Evolutionary conservation across 805 yeast genomes (phyloP), one percentile per base, ranked within the genome.

Genomic region (Kluyveromyces wickerhamii): DNA sequence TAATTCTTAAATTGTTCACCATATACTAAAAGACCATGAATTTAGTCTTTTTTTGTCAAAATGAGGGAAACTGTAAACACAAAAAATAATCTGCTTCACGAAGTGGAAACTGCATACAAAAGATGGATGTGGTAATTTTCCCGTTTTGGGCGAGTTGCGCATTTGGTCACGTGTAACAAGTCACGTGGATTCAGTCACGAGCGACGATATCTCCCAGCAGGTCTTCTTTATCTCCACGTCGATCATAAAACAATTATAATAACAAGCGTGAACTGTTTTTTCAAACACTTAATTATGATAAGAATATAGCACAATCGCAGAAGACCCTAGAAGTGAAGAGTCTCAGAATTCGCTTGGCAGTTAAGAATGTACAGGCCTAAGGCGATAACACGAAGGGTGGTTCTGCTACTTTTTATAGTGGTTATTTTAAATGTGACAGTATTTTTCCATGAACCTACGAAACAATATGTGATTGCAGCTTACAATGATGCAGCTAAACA

Each of bases 41-140:
- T n/a, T n/a, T n/a, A n/a, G n/a, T n/a, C n/a, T n/a, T n/a, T n/a
- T 24, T 24, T 24, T 24, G 27, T 13, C 27, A 14, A 24, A 24
- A 4, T 9, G 6, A 24, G 27, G 12, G 27, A 24, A 24, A 24
- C 13, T 24, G 27, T 24, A 24, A 24, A 24, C 27, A 24, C 27
- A 24, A 24, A 24, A 24, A 24, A 24, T 13, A 21, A 21, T 24
- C n/a, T 24, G 8, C 27, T 13, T 9, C 13, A 10, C 12, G 27
- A 9, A 24, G 23, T 21, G 11, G 23, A 13, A 4, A 7, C 5
- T 17, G 13, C 12, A 24, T 3, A 17, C 6, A n/a, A 17, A 24
- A 3, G 8, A 7, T 13, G 13, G 6, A 24, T 13, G 15, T 13
- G 15, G 15, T 13, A 24, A 4, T n/a, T n/a, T n/a, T n/a, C n/a